Conservation (phyloP, 306 rosid species). For the Glycyrrhiza uralensis region DNA sequence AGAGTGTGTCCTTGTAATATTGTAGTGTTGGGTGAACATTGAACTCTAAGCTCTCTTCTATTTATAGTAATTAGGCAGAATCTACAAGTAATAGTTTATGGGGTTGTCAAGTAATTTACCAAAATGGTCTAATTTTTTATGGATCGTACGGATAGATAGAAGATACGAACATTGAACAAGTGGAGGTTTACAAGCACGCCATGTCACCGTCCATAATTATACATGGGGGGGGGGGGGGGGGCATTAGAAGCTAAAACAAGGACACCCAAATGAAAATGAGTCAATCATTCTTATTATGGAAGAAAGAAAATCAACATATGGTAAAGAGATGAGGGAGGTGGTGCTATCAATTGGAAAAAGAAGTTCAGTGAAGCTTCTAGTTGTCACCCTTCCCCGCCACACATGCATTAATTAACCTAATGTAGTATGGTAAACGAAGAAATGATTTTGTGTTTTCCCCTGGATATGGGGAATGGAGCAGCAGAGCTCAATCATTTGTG, state of each 20-base stretch:
- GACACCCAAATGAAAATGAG: not conserved
- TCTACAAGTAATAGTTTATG: constrained; percentile 1
- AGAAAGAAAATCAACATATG: not conserved
- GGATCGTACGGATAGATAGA: not conserved
- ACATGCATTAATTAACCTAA: not conserved
- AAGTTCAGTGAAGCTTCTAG: constrained; percentile 39
- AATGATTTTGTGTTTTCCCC: not conserved
- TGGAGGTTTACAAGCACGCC: not conserved
- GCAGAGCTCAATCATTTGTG: constrained; percentile 20
- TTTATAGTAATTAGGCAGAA: constrained; percentile 32
- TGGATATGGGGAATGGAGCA: too few species aligned
- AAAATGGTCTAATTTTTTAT: constrained; percentile 13
- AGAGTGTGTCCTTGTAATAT: not conserved
- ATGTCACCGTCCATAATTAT: not conserved
- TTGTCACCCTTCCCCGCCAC: constrained; percentile 19
- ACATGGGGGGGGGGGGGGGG: too few species aligned
- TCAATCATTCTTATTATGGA: not conserved
- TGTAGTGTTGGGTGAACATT: not conserved
- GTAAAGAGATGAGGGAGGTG: not conserved
- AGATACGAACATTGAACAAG: not conserved
- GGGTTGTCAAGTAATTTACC: not conserved
- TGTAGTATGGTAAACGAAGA: not conserved
- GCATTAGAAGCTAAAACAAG: not conserved
- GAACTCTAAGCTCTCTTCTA: not conserved
- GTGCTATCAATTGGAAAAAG: not conserved